These are phyloP conservation scores for Pseudocercospora musae DNA, from an alignment of 2,329 filamentous ascomycete genomes.

Conservation along the genomic window DNA sequence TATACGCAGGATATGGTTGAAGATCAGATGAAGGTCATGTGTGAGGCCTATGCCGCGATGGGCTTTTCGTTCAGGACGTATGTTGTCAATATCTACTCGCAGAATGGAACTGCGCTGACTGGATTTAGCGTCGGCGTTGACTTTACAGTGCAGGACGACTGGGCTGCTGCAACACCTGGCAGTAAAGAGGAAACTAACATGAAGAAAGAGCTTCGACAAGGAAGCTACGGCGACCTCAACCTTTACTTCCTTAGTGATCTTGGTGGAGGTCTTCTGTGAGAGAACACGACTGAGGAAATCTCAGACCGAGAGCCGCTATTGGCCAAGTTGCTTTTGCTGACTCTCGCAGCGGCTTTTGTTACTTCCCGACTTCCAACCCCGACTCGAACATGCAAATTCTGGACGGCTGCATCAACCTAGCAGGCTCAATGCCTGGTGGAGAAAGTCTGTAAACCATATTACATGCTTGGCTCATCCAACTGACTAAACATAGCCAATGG, in stretches of 20 bases:
- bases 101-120: neutral
- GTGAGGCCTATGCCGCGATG: slow-evolving; percentile 43
- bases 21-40: slow-evolving; percentile 35
- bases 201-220: slow-evolving; percentile 51
- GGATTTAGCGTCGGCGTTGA: slow-evolving; percentile 42
- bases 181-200: slow-evolving; percentile 42
- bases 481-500: neutral
- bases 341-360: neutral
- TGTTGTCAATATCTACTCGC: neutral
- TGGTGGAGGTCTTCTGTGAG: slow-evolving; percentile 7
- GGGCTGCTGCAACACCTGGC: slow-evolving; percentile 48
- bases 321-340: neutral
- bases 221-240: slow-evolving; percentile 52
- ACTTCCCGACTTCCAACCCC: slow-evolving; percentile 28
- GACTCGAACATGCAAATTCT: slow-evolving; percentile 41
- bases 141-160: slow-evolving; percentile 50
- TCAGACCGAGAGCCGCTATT: neutral
- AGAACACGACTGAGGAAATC: neutral
- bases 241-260: slow-evolving; percentile 56
- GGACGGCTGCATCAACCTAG: slow-evolving; percentile 54
- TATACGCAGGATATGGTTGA: slow-evolving; percentile 38
- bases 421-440: slow-evolving; percentile 51
- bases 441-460: slow-evolving; percentile 42
- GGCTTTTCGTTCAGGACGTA: slow-evolving; percentile 44
- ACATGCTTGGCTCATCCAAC: slow-evolving; percentile 24